Base-by-base conservation (phyloP, 805 yeast species). In the Brettanomyces custersianus region DNA sequence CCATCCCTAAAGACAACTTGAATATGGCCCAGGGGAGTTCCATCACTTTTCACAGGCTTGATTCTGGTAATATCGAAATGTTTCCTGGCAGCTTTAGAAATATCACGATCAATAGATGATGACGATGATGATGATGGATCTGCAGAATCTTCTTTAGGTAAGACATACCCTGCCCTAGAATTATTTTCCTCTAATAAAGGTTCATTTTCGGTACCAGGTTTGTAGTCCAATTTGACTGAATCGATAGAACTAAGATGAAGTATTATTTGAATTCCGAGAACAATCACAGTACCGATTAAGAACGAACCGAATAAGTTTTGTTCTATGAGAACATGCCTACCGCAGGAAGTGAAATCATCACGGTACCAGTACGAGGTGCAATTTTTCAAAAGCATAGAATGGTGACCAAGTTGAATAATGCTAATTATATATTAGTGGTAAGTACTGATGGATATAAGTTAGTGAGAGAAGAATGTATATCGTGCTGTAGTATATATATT, bases 61-160 rank as follows among this genome's bases (percentile, higher is more conserved):
- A 81, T 52, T 16, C 70, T 66, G 15, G 70, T 63, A 22, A 81
- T 65, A 44, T 82, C 82, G 45, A 81, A 82, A 53, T 81, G 92
- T 31, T 70, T 70, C 22, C n/a, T n/a, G n/a, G n/a, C n/a, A n/a
- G n/a, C n/a, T n/a, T n/a, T n/a, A n/a, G n/a, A n/a, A n/a, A n/a
- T n/a, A n/a, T n/a, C n/a, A 22, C 25, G 25, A 22, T 12, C 25
- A 22, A 9, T 22, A 9, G 25, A 12, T 22, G 25, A 22, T 12
- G n/a, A n/a, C n/a, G n/a, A n/a, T 10, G 15, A 13, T n/a, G 30
- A 9, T 27, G 16, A 13, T 27, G 30, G 9, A 10, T 18, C 16
- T 8, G 7, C 31, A 15, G 10, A 5, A 16, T 17, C 19, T 18
- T 29, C 21, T n/a, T 11, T 29, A 8, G 31, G 10, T 10, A 18